These are phyloP conservation scores for Lanmaoa rubissima DNA, from an alignment of 768 basidiomycete genomes.

Conservation along the genomic window DNA sequence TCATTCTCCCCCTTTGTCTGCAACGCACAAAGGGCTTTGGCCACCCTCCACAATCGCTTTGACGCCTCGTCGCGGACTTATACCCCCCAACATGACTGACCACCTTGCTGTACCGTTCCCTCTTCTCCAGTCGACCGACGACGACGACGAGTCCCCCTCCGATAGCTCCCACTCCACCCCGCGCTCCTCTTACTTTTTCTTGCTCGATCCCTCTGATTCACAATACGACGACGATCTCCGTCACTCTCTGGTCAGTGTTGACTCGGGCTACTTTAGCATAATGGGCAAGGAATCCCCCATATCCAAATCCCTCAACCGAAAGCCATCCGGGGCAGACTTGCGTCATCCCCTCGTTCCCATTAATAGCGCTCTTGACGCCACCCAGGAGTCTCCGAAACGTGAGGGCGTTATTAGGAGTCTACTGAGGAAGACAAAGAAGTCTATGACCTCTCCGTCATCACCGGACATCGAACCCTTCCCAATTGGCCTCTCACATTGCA, in stretches of 20 bases:
- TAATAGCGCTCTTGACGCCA: background rate
- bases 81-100: constrained; percentile 20
- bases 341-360: constrained; percentile 10
- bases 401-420: constrained; percentile 19
- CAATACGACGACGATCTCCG: background rate
- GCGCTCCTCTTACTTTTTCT: constrained; percentile 18
- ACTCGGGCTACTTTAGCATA: constrained; percentile 30
- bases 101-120: constrained; percentile 13
- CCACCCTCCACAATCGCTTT: constrained; percentile 24
- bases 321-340: constrained; percentile 11
- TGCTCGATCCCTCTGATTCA: constrained; percentile 1
- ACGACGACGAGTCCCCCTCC: constrained; percentile 13
- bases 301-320: constrained; percentile 10
- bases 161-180: constrained; percentile 18
- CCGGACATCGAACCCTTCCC: constrained; percentile 10
- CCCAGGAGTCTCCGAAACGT: constrained; percentile 19
- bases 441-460: constrained; percentile 2
- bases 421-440: constrained; percentile 26
- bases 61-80: constrained; percentile 15
- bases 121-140: constrained; percentile 9
- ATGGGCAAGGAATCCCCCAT: constrained; percentile 24
- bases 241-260: constrained; percentile 24
- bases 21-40: constrained; percentile 27
- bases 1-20: constrained; percentile 28
- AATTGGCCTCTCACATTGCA: background rate